Evolutionary conservation across 345 rosid species (phyloP), one percentile per base, ranked within the genome.

Genomic region (Eucalyptus pauciflora): DNA sequence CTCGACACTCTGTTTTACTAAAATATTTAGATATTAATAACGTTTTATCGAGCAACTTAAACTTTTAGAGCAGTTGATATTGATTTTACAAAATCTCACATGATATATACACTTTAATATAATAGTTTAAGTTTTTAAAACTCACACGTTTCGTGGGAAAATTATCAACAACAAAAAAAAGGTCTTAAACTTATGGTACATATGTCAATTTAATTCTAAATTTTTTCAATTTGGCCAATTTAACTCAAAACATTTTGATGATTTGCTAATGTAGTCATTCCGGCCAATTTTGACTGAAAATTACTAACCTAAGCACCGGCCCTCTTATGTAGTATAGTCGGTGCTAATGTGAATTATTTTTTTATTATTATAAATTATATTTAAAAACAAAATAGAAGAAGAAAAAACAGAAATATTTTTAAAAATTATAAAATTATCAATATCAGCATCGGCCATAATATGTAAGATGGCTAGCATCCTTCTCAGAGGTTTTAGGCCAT

Each of bases 231-330:
- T 41, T 41, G 5, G 7, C 4, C 27, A 10, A 20, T 76, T 11
- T 20, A 31, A 1, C 1, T 20, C 0, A 18, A 41, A 76, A 76
- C 6, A 20, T 20, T 76, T 41, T 76, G 3, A 37, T 11, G 10
- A 37, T 37, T 71, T 69, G 45, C 22, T 37, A 69, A 69, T 33
- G 1, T 69, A 33, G 7, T 69, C 2, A 11, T 69, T 33, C 1
- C 1, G 13, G n/a, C 0, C 22, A 69, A 69, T 69, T 33, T 69
- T 2, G 1, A 0, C 0, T 24, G 0, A 76, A 71, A 76, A 20
- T 76, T 41, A 10, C 15, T 10, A 2, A 7, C 1, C 0, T 20
- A 0, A 3, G 43, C 3, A 22, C 0, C 0, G 0, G 8, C 48
- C 2, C 4, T 41, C 48, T 76, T 41, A 76, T 7, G 8, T 37